phyloP scores from a whole-genome alignment of 1,284 basidiomycete species.

The Agroathelia rolfsii region DNA sequence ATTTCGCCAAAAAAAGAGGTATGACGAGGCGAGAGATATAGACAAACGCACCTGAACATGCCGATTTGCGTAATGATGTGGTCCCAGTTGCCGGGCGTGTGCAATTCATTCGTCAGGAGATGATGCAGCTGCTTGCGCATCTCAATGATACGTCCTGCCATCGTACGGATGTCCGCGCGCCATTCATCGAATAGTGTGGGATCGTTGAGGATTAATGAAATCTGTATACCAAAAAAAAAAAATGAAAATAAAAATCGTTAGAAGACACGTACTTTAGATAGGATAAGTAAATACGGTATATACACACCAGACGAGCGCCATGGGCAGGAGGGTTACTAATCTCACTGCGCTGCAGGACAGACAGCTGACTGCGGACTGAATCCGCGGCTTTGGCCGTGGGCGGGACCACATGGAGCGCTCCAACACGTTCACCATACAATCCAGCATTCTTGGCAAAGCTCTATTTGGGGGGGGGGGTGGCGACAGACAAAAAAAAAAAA shows the following conservation, averaged over 20 bases:
- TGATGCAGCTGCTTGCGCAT: conserved; percentile 81
- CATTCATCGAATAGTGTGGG: conserved; percentile 71
- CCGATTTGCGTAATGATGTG: conserved; percentile 89
- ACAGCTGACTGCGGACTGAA: conserved; percentile 75
- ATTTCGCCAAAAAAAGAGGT: too few species aligned
- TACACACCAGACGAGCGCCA: conserved; percentile 77
- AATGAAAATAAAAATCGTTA: background rate
- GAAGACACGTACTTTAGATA: too few species aligned
- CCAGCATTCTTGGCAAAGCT: conserved; percentile 96
- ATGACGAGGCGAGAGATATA: too few species aligned
- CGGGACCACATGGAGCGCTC: conserved; percentile 73
- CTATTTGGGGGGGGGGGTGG: too few species aligned
- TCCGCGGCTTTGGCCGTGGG: conserved; percentile 53
- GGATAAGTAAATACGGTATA: too few species aligned
- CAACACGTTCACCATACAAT: conserved; percentile 85
- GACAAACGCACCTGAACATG: conserved; percentile 75
- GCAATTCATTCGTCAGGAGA: conserved; percentile 71
- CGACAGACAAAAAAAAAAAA: background rate
- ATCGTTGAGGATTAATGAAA: conserved; percentile 73
- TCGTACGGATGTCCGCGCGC: conserved; percentile 84
- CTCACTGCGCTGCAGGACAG: conserved; percentile 81
- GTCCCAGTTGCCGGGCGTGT: conserved; percentile 89
- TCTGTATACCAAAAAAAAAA: conserved; percentile 31
- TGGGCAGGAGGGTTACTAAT: conserved; percentile 90
- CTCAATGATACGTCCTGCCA: conserved; percentile 85